Evolutionary conservation across 2,329 filamentous ascomycete genomes (phyloP), one percentile per base, ranked within the genome.

Genomic region (Trichoderma oligosporum): DNA sequence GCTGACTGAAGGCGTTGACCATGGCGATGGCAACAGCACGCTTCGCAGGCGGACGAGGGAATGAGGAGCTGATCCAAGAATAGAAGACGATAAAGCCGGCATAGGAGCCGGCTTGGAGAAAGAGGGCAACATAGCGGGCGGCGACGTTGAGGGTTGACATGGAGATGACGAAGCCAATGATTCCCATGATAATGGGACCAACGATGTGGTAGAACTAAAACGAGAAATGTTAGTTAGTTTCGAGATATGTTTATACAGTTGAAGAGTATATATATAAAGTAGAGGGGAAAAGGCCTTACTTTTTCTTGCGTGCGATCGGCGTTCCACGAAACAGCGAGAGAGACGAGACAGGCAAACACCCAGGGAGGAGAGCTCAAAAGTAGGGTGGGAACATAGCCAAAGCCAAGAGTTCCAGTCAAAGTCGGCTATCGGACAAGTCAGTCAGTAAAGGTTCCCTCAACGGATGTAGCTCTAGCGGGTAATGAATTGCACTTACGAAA

Each of bases 11-110:
- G 57, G 76, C 81, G 66, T 84, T 84, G 73, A 84, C 79, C 67
- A 84, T 75, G 56, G 82, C 82, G 42, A 84, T 80, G 18, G 81
- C 82, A 2, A 83, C 82, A 8, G 82, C 82, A 31, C 82, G 80
- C 74, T 84, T 84, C 2, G 82, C 82, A 0, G 81, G 82, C 0
- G 80, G 82, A 1, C 82, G 79, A 0, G 82, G 82, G 70, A 82
- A 81, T 0, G 78, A 80, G 0, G 78, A 80, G 51, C 75, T 77
- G 64, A 83, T 82, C 81, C 81, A 83, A 0, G 79, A 81, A 68
- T 81, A 81, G 61, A 82, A 79, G 49, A 82, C 79, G 65, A 82
- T 81, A 70, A 80, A 80, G 22, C 80, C 80, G 0, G 82, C 81
- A 61, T 85, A 85, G 2, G 80, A 78, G 27, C 74, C 74, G 0